Conservation (phyloP, 805 yeast genomes). For the Schwanniomyces occidentalis region DNA sequence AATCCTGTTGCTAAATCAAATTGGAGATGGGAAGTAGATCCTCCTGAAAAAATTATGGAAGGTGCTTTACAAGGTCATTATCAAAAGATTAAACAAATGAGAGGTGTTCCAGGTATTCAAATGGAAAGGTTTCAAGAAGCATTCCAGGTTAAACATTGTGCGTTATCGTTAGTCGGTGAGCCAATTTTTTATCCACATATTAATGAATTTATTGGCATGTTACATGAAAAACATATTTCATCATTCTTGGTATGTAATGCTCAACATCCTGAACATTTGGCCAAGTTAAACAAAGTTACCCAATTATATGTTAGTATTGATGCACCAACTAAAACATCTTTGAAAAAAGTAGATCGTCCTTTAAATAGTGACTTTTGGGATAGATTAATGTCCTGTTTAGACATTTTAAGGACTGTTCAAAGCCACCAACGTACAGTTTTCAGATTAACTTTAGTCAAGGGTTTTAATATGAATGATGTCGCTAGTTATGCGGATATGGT, state of each 20-base stretch:
- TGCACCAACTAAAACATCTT: slow-evolving; percentile 81
- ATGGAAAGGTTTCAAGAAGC: slow-evolving; percentile 91
- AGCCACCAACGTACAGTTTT: slow-evolving; percentile 86
- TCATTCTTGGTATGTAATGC: slow-evolving; percentile 93
- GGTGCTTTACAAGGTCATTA: slow-evolving; percentile 91
- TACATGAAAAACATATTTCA: slow-evolving; percentile 78
- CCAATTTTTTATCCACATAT: slow-evolving; percentile 93
- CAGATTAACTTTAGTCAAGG: slow-evolving; percentile 87
- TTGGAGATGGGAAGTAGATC: slow-evolving; percentile 96
- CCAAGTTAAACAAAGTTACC: slow-evolving; percentile 70
- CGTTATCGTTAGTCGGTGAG: slow-evolving; percentile 89
- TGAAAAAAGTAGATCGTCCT: slow-evolving; percentile 86
- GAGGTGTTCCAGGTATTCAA: slow-evolving; percentile 93
- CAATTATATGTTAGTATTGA: slow-evolving; percentile 92
- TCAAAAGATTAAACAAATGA: slow-evolving; percentile 87
- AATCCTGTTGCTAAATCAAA: slow-evolving; percentile 89
- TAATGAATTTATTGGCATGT: slow-evolving; percentile 76
- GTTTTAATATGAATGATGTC: slow-evolving; percentile 82
- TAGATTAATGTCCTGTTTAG: slow-evolving; percentile 75
- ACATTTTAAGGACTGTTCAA: slow-evolving; percentile 71
- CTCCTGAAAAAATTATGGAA: slow-evolving; percentile 77
- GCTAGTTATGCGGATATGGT: slow-evolving; percentile 86
- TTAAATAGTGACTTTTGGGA: slow-evolving; percentile 88
- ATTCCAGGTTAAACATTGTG: slow-evolving; percentile 86
- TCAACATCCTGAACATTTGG: slow-evolving; percentile 87